Evolutionary conservation across 352 stramenopile genomes (phyloP), one percentile per base, ranked within the genome.

Genomic region (Thalassiosira exigua): DNA sequence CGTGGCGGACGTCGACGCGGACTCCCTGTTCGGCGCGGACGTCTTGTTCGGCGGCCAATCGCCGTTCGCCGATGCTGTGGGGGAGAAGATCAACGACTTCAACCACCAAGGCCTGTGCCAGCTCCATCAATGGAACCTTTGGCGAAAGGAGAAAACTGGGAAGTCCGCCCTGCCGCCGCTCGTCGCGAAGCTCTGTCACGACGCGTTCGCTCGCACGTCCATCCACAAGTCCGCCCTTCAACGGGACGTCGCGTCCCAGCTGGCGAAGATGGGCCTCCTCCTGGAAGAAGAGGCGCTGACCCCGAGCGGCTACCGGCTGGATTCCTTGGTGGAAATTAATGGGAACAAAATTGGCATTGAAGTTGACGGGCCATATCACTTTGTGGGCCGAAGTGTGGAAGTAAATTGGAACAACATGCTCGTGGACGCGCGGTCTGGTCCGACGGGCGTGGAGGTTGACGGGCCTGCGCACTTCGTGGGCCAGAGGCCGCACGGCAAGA

Each of bases 1-100:
- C n/a, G 68, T 79, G 3, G 75, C 75, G n/a, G 67, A 83, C 56
- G 64, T 79, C 3, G 32, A 83, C 39, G 46, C 46, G 26, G 33
- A 17, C 27, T 53, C 33, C 2, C 29, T 79, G 27, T 84, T 84
- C 26, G 58, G 58, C 26, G 39, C 39, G 11, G 39, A 48, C 39
- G n/a, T n/a, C n/a, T n/a, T n/a, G n/a, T n/a, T n/a, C n/a, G n/a
- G n/a, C n/a, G n/a, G n/a, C n/a, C n/a, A n/a, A n/a, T 12, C 39
- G 30, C 14, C 33, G n/a, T 69, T 69, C 27, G 30, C 58, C 24
- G 48, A 21, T 0, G 3, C n/a, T 4, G 57, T 32, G n/a, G 42
- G 29, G 0, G 19, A 59, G 21, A 69, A 62, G 30, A 12, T 44
- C 22, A 12, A 26, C 36, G 59, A 69, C 5, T 69, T 69, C 30